Evolutionary conservation across 2,329 filamentous ascomycete genomes (phyloP), one percentile per base, ranked within the genome.

Genomic region (Phialophora tarda): DNA sequence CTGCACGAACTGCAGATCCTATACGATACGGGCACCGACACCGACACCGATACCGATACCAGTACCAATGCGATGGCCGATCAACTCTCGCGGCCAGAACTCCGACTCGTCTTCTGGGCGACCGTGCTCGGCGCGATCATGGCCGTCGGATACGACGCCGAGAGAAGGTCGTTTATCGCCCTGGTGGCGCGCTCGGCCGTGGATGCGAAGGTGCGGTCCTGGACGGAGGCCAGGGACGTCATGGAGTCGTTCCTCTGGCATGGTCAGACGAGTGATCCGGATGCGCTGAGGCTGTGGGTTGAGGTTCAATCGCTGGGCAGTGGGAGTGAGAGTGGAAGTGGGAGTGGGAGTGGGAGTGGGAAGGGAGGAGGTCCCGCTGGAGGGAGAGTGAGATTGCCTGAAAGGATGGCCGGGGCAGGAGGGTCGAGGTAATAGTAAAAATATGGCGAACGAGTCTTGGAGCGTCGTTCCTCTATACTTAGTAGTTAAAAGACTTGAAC

Each of bases 211-310:
- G 47, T 50, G 12, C n/a, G 23, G 47, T 50, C 47, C 6, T 50
- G 47, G 47, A 50, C 12, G 8, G 47, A 50, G 21, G 47, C 47
- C 12, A 50, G 11, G 23, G 21, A 8, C 8, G 47, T 50, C 2
- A 50, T 50, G 47, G 47, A 50, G 21, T 50, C 47, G 21, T 50
- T 50, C 21, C 47, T 50, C 10, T 50, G 47, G 47, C 47, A 50
- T 7, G 12, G 47, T 14, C 47, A 50, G 47, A 50, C 47, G 3
- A 50, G 47, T 6, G 47, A 50, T 7, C 47, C 47, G n/a, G 47
- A 50, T 12, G 47, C 47, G 47, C 47, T 50, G 47, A 50, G 23
- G 47, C 47, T 50, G 10, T 50, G 47, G 47, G 23, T 50, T 24
- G 47, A 50, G 55, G 55, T 41, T 34, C 32, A 34, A 12, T 11